Conservation (phyloP, 768 basidiomycete species). For the Amanita pallidorosea region DNA sequence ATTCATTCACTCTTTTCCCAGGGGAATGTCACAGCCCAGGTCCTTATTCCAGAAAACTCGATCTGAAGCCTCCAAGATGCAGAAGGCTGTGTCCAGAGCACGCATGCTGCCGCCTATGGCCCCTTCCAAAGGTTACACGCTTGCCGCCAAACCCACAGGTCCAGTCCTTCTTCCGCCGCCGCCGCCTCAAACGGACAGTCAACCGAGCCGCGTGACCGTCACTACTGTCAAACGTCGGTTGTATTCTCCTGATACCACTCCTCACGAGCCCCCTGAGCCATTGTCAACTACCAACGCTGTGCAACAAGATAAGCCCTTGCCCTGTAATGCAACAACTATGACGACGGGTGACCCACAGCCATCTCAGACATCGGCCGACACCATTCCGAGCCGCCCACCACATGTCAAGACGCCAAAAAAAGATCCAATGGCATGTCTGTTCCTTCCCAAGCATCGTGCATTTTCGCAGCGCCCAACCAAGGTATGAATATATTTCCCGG, state of each 20-base stretch:
- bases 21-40: slow-evolving; percentile 35
- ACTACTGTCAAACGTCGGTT: slow-evolving; percentile 34
- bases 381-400: slow-evolving; percentile 26
- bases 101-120: slow-evolving; percentile 47
- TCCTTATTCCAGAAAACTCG: slow-evolving; percentile 71
- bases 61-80: slow-evolving; percentile 56
- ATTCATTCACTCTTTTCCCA: neutral
- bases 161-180: slow-evolving; percentile 24
- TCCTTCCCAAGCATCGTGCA: slow-evolving; percentile 70
- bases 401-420: slow-evolving; percentile 36
- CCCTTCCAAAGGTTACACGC: slow-evolving; percentile 30
- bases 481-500: neutral
- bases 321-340: slow-evolving; percentile 8
- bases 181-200: slow-evolving; percentile 18
- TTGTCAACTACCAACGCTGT: neutral
- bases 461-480: slow-evolving; percentile 38
- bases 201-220: slow-evolving; percentile 36
- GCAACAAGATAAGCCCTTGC: slow-evolving; percentile 10
- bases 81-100: slow-evolving; percentile 46
- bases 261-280: neutral
- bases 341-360: slow-evolving; percentile 3
- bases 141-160: slow-evolving; percentile 24
- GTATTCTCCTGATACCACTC: slow-evolving; percentile 8
- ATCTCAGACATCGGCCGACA: slow-evolving; percentile 11
- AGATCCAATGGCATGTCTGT: slow-evolving; percentile 51